Conservation (phyloP, 2,329 filamentous ascomycete species). For the Aspergillus japonicus region DNA sequence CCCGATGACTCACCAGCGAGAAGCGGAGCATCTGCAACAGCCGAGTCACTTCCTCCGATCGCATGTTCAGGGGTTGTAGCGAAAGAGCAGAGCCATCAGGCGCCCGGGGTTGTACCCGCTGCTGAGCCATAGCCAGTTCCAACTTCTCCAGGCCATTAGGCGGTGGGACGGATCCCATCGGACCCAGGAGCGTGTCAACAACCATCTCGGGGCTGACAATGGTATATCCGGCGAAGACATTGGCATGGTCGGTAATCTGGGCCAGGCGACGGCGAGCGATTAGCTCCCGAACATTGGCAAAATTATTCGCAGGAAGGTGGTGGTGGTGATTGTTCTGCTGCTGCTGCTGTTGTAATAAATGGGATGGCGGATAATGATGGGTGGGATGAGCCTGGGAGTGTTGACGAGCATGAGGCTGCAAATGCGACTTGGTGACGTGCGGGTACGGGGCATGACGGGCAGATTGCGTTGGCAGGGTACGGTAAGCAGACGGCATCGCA, state of each 20-base stretch:
- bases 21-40: constrained; percentile 46
- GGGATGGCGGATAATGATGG: constrained; percentile 15
- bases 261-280: constrained; percentile 43
- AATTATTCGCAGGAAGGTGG: constrained; percentile 38
- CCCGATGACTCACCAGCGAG: constrained; percentile 41
- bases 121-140: constrained; percentile 45
- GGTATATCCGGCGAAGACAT: constrained; percentile 44
- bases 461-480: constrained; percentile 38
- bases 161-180: constrained; percentile 42
- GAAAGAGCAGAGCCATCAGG: constrained; percentile 40
- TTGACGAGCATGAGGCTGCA: constrained; percentile 21
- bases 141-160: constrained; percentile 44
- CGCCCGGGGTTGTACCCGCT: constrained; percentile 41
- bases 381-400: constrained; percentile 18
- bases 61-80: constrained; percentile 44
- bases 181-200: constrained; percentile 43
- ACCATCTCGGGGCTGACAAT: constrained; percentile 46
- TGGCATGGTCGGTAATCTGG: constrained; percentile 48
- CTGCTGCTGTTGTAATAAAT: constrained; percentile 19
- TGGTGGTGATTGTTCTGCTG: constrained; percentile 20
- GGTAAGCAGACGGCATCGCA: constrained; percentile 47
- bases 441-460: constrained; percentile 40
- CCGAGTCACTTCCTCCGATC: constrained; percentile 44
- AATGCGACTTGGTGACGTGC: constrained; percentile 36
- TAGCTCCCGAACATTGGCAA: constrained; percentile 43